A percentile compares a stretch with the other conserved stretches of the same genome.
phyloP scores from a whole-genome alignment of 169 alveolate species.

The Cryptosporidium felis region DNA sequence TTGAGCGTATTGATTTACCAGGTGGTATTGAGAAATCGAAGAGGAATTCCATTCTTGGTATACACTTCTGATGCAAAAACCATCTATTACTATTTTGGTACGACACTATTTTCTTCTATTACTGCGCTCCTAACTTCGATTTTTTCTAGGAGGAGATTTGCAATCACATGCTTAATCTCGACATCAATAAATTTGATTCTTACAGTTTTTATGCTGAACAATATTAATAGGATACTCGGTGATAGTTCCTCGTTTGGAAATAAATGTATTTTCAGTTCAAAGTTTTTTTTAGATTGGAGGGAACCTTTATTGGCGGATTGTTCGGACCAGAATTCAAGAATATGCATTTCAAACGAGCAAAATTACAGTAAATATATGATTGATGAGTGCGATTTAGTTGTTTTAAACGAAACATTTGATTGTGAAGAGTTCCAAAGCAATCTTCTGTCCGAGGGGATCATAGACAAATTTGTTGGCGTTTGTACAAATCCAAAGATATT shows the following conservation, averaged over 20 bases:
- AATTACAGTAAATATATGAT: not conserved
- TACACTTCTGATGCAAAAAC: not conserved
- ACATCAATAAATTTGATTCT: conserved; percentile 6
- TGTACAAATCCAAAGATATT: not conserved
- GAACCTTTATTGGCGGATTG: conserved; percentile 28
- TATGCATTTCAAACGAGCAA: conserved; percentile 19
- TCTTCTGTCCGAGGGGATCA: not conserved
- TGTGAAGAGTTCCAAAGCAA: not conserved
- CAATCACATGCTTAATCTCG: conserved; percentile 27
- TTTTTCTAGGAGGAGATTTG: conserved; percentile 21
- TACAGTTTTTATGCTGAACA: not conserved
- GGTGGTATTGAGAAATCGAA: not conserved
- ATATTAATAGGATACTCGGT: not conserved
- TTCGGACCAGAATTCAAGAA: not conserved
- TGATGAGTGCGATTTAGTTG: not conserved
- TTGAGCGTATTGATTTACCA: conserved; percentile 9
- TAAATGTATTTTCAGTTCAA: conserved; percentile 19
- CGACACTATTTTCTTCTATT: conserved; percentile 3
- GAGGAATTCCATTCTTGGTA: not conserved
- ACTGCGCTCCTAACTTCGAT: conserved; percentile 2
- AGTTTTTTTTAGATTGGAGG: conserved; percentile 18
- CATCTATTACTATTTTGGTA: not conserved
- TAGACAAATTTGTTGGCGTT: not conserved
- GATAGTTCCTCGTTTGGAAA: conserved; percentile 20
- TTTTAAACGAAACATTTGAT: not conserved